Evolutionary conservation across 2,329 filamentous ascomycete genomes (phyloP), one percentile per base, ranked within the genome.

Genomic region (Chaetoscypha palmicola): DNA sequence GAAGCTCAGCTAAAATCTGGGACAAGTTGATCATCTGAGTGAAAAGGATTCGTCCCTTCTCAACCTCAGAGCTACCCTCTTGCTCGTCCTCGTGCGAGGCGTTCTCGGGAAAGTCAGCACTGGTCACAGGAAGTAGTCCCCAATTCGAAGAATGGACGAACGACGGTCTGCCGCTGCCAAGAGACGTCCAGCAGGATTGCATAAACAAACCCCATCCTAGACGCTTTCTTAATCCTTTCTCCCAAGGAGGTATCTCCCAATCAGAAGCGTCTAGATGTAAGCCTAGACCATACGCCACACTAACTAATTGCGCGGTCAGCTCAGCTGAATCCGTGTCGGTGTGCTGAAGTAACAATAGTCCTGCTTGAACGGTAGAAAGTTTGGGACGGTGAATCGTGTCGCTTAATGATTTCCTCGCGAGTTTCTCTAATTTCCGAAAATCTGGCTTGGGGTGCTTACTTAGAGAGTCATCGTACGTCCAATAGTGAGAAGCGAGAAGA

Each of bases 161-260:
- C 19, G 71, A 73, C 9, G 75, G 76, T 20, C 76, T 66, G 5
- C 77, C 77, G 50, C 77, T 72, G 21, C 76, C 70, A 28, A 78
- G 65, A 2, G 73, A 69, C 2, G 73, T 71, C 77, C 74, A 81
- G 53, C 75, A 78, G 50, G 83, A 79, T 56, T 83, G 79, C 68
- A 81, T 77, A 49, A 73, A 83, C 0, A 81, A 60, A 2, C 73
- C 78, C 79, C 80, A 84, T 0, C 75, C 77, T 0, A 83, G 62
- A 11, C 80, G 66, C 53, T 76, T 75, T 11, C 80, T 66, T 14
- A 83, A 63, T 0, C 77, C 74, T 42, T 76, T 71, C 54, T 83
- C 80, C 77, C 78, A 82, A 0, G 65, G 62, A 1, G 79, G 78
- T 32, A 83, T 74, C 9, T 72, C 70, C 80, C 80, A 84, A 16